These are phyloP conservation scores for Dryas octopetala DNA, from an alignment of 306 rosid genomes.

Conservation along the genomic window DNA sequence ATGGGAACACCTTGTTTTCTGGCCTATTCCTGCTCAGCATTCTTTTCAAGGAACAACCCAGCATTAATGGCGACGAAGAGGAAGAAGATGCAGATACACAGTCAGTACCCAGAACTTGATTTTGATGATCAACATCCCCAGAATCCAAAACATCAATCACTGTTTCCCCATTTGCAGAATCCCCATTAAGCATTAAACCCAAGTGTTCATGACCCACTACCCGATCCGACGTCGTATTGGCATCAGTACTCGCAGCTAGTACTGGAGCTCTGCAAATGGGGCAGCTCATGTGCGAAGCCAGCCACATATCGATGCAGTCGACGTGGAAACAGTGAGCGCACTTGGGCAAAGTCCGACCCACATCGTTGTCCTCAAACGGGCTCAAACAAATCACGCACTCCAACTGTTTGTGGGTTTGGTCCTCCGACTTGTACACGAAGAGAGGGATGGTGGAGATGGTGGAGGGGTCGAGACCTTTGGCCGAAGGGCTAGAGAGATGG, in stretches of 20 bases:
- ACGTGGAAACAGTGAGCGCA: slow-evolving; percentile 83
- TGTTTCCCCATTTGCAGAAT: no score
- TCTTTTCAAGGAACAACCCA: slow-evolving; percentile 66
- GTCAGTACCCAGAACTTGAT: neutral
- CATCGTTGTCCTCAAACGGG: slow-evolving; percentile 59
- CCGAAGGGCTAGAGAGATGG: slow-evolving; percentile 19
- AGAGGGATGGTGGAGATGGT: slow-evolving; percentile 58
- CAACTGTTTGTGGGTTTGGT: slow-evolving; percentile 2
- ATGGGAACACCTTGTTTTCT: slow-evolving; percentile 48
- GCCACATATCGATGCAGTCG: slow-evolving; percentile 91
- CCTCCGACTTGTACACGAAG: slow-evolving; percentile 44
- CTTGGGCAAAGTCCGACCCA: slow-evolving; percentile 62
- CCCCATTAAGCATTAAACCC: neutral
- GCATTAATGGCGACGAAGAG: slow-evolving; percentile 36
- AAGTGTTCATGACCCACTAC: neutral
- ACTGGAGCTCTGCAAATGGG: slow-evolving; percentile 79
- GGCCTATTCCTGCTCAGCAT: slow-evolving; percentile 46
- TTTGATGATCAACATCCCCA: slow-evolving; percentile 21
- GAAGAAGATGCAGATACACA: slow-evolving; percentile 27
- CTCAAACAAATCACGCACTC: slow-evolving; percentile 88
- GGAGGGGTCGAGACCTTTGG: slow-evolving; percentile 70
- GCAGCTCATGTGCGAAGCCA: slow-evolving; percentile 69
- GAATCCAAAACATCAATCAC: slow-evolving; percentile 40
- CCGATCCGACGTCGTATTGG: neutral
- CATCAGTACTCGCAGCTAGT: slow-evolving; percentile 1